Percentiles rank a stretch among this genome's conserved stretches.
These are phyloP conservation scores for Metschnikowia anglica DNA, from an alignment of 805 yeast genomes.

Conservation along the genomic window DNA sequence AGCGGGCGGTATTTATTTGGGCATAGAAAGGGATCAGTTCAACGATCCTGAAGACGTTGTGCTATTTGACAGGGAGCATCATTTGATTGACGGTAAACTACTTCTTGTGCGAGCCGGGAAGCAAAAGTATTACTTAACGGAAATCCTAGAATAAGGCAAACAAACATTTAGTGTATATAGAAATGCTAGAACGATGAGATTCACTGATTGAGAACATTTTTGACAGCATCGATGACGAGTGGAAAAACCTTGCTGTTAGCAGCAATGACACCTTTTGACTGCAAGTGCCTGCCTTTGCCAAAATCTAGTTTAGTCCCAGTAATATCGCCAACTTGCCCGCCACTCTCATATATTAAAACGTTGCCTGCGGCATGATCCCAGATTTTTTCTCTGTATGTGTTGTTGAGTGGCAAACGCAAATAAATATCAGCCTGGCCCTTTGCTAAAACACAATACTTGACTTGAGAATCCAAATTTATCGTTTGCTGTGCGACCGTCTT, in stretches of 20 bases:
- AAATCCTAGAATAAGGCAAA: constrained; percentile 11
- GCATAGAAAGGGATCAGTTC: constrained; percentile 54
- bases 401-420: constrained; percentile 77
- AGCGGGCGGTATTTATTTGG: constrained; percentile 73
- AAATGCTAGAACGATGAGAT: neutral
- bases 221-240: constrained; percentile 50
- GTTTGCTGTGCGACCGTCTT: constrained; percentile 60
- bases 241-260: constrained; percentile 52
- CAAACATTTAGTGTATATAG: constrained; percentile 4
- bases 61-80: constrained; percentile 44
- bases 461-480: constrained; percentile 91
- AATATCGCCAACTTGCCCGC: constrained; percentile 88
- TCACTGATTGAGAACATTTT: constrained; percentile 23
- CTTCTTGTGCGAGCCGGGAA: constrained; percentile 76
- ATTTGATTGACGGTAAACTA: constrained; percentile 57
- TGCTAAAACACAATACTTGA: constrained; percentile 88
- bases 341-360: constrained; percentile 81
- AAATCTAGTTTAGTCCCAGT: constrained; percentile 73
- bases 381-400: constrained; percentile 82
- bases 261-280: constrained; percentile 93
- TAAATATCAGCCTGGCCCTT: constrained; percentile 92
- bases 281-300: constrained; percentile 77
- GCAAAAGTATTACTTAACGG: constrained; percentile 55
- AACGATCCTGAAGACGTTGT: constrained; percentile 49
- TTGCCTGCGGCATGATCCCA: constrained; percentile 99